Evolutionary conservation across 352 stramenopile genomes (phyloP), one percentile per base, ranked within the genome.

Genomic region (Phytopythium helicoides): DNA sequence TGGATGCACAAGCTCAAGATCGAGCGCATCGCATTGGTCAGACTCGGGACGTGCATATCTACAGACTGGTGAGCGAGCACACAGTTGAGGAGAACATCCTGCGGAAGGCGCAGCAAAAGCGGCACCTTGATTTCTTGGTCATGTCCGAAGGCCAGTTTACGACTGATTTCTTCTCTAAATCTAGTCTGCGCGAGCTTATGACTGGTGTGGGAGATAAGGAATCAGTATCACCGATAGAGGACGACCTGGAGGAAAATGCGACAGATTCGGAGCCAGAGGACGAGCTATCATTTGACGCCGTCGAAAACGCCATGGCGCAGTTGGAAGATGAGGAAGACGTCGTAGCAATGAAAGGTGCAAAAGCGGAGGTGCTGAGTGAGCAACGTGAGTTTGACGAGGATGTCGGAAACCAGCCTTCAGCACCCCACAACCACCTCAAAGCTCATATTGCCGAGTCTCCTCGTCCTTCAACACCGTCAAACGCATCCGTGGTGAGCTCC

Each of bases 41-140:
- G 64, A 99, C 96, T 16, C 77, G 96, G 14, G 97, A 99, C 56
- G 97, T 99, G 11, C 94, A 99, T 62, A 99, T 99, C 42, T 99
- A 99, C 66, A 85, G 97, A 1, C 76, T 99, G 16, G 88, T 99
- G 6, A 98, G 87, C 23, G 86, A 98, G 51, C 86, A 97, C 62
- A 98, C 97, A 1, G 97, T 99, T 33, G 97, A 99, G 71, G 97
- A 99, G 68, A 99, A 99, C 70, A 99, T 99, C 57, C 63, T 99
- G n/a, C 83, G 88, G n/a, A 99, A 99, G 66, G 96, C 91, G 0
- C 84, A 94, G 53, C 96, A 99, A 64, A 99, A 99, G 73, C 82
- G 92, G 1, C 96, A 99, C 53, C 76, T 99, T 26, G 96, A 99
- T 67, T 95, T 96, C 33, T 64, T 99, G 5, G 94, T 93, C 15